Base-by-base conservation (phyloP, 2,329 filamentous ascomycete species). In the Penicillium sp. region DNA sequence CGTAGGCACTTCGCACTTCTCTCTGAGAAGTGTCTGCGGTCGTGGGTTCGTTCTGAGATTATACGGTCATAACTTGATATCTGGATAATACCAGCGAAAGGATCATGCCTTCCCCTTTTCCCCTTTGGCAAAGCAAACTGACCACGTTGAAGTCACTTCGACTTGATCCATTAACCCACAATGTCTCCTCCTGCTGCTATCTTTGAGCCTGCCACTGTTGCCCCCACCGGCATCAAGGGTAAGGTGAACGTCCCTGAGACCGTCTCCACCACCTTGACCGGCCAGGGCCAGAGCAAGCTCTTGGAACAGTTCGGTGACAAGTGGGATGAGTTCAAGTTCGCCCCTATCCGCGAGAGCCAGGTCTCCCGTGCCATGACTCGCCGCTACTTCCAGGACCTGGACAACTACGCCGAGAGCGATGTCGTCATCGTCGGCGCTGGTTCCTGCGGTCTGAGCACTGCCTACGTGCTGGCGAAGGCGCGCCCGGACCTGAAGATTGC, bases 71-170 rank as follows among this genome's bases (percentile, higher is more conserved):
- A 89, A 92, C 88, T 92, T 92, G 88, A 92, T 50, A 42, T 91
- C 88, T 89, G 87, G 89, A 91, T 92, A 92, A 93, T 93, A 89
- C 89, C 87, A 90, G 90, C 90, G 90, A 90, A 93, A 95, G 90
- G 87, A 95, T 93, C 89, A 95, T 95, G 89, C 88, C 81, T 81
- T 80, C 76, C 76, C 57, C 73, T 74, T 70, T 64, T 68, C 68
- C 62, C 65, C 57, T 63, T 65, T 61, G 57, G 52, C 47, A 59
- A 57, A 63, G 61, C 56, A 70, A 65, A 66, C 66, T 74, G 65
- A 66, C 64, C 55, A 59, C 56, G 32, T 15, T 42, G 44, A 58
- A 56, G 44, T 55, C 50, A 55, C 27, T 37, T 52, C 54, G 56
- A 68, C 56, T 60, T 61, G 58, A 59, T 62, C 63, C 62, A 65